These are phyloP conservation scores for Albatrellus sp. DNA, from an alignment of 1,284 basidiomycete species.

Conservation along the genomic window DNA sequence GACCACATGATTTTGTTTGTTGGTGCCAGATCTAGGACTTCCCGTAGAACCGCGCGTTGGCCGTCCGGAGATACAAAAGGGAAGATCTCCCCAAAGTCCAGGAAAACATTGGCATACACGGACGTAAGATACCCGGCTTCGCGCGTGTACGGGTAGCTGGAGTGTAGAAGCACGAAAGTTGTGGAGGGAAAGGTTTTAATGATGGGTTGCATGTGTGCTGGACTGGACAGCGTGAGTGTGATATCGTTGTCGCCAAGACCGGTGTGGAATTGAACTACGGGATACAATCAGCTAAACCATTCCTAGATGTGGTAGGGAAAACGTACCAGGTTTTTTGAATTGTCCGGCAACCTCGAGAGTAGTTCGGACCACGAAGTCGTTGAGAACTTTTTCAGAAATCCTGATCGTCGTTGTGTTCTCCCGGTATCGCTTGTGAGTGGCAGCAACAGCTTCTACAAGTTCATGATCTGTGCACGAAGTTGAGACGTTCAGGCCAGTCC, in stretches of 20 bases:
- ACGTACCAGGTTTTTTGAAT: constrained; percentile 43
- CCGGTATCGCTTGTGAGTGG: constrained; percentile 9
- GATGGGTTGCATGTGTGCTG: constrained; percentile 52
- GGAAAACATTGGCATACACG: constrained; percentile 58
- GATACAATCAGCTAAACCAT: too few relatives aligned
- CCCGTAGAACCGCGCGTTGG: constrained; percentile 29
- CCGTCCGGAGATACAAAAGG: constrained; percentile 30
- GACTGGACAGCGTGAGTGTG: constrained; percentile 41
- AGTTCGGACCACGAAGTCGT: constrained; percentile 52
- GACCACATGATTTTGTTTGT: constrained; percentile 73
- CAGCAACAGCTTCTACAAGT: not conserved
- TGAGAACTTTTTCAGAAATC: constrained; percentile 47
- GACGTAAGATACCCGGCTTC: constrained; percentile 65
- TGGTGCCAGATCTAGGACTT: constrained; percentile 58
- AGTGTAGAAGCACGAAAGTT: constrained; percentile 55
- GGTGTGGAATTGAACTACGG: constrained; percentile 68
- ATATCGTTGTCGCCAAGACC: constrained; percentile 69
- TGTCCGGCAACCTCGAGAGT: constrained; percentile 38
- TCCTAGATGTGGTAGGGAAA: not conserved
- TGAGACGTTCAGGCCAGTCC: constrained; percentile 51
- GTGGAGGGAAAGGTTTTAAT: constrained; percentile 50
- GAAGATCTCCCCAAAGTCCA: constrained; percentile 75
- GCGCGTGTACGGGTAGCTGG: constrained; percentile 60
- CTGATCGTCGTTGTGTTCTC: constrained; percentile 23
- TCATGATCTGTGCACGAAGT: constrained; percentile 4